These are phyloP conservation scores for Polyplosphaeria fusca DNA, from an alignment of 495 filamentous ascomycete genomes.

Conservation along the genomic window DNA sequence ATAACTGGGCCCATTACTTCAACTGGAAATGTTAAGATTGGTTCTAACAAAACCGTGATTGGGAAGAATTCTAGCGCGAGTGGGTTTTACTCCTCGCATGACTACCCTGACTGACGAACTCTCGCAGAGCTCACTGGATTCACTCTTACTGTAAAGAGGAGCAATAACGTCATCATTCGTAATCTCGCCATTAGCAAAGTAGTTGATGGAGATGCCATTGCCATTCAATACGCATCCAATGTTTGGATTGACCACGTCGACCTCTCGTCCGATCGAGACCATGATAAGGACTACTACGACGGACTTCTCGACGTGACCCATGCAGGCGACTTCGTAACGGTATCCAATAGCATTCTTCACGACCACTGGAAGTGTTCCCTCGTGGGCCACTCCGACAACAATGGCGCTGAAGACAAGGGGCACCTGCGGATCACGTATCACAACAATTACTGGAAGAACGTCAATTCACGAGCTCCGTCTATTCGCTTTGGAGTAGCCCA, in stretches of 20 bases:
- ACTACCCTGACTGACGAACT: background rate
- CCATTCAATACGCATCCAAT: slow-evolving; percentile 55
- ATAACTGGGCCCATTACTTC: slow-evolving; percentile 20
- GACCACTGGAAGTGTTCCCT: slow-evolving; percentile 67
- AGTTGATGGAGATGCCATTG: slow-evolving; percentile 59
- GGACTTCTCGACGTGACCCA: slow-evolving; percentile 62
- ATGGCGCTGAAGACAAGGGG: slow-evolving; percentile 50
- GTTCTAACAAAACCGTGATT: slow-evolving; percentile 35
- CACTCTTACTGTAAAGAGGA: slow-evolving; percentile 50
- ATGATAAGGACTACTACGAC: slow-evolving; percentile 60
- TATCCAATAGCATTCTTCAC: slow-evolving; percentile 52
- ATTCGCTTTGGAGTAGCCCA: slow-evolving; percentile 63
- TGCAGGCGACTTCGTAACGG: slow-evolving; percentile 52
- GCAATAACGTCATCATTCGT: slow-evolving; percentile 60
- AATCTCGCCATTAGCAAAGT: slow-evolving; percentile 62
- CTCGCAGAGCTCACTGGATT: slow-evolving; percentile 44
- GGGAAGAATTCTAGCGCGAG: slow-evolving; percentile 27
- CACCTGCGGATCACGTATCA: slow-evolving; percentile 59
- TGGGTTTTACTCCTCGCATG: slow-evolving; percentile 2
- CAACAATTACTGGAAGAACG: slow-evolving; percentile 62
- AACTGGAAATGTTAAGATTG: slow-evolving; percentile 19
- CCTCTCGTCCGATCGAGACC: slow-evolving; percentile 50
- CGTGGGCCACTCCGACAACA: slow-evolving; percentile 58
- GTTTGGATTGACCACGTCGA: slow-evolving; percentile 71
- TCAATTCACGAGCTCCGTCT: slow-evolving; percentile 58